Percentiles rank a stretch among this genome's conserved stretches.
Conservation (phyloP, 2,329 filamentous ascomycete genomes). For the Fusarium decemcellulare region DNA sequence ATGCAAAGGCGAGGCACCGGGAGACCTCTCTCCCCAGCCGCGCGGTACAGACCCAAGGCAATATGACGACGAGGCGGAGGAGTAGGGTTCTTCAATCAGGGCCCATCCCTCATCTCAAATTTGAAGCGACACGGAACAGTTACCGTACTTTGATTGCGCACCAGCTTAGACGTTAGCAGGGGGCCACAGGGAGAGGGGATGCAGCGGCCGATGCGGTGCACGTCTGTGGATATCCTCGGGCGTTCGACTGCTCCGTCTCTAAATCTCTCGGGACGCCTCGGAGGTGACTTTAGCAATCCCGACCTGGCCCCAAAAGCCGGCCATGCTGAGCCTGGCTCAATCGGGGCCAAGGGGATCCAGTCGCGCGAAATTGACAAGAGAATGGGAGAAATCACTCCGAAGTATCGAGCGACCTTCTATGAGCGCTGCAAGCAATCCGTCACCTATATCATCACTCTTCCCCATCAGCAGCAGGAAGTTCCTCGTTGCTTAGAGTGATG, state of each 20-base stretch:
- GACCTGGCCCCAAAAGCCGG: background rate
- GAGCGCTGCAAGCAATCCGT: background rate
- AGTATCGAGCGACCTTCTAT: background rate
- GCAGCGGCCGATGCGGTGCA: conserved; percentile 36
- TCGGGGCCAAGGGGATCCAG: background rate
- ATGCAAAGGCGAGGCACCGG: conserved; percentile 21
- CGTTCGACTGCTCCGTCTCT: conserved; percentile 21
- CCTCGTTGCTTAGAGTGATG: background rate
- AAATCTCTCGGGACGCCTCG: conserved; percentile 19
- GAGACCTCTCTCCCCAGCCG: conserved; percentile 30
- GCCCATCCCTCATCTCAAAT: conserved; percentile 11
- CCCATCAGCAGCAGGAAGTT: background rate
- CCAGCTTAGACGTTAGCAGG: conserved; percentile 27
- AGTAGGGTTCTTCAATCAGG: conserved; percentile 14
- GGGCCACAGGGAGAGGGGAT: conserved; percentile 32
- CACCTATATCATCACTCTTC: background rate
- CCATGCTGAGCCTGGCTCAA: background rate
- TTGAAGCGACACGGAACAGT: conserved; percentile 25
- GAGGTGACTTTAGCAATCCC: conserved; percentile 10
- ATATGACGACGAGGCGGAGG: conserved; percentile 35
- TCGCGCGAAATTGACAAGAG: background rate
- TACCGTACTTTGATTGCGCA: conserved; percentile 22
- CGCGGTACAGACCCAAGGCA: conserved; percentile 22
- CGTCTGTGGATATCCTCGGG: conserved; percentile 32
- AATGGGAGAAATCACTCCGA: background rate